phyloP scores from a whole-genome alignment of 2,329 filamentous ascomycete genomes.

The Blumeriella jaapii region DNA sequence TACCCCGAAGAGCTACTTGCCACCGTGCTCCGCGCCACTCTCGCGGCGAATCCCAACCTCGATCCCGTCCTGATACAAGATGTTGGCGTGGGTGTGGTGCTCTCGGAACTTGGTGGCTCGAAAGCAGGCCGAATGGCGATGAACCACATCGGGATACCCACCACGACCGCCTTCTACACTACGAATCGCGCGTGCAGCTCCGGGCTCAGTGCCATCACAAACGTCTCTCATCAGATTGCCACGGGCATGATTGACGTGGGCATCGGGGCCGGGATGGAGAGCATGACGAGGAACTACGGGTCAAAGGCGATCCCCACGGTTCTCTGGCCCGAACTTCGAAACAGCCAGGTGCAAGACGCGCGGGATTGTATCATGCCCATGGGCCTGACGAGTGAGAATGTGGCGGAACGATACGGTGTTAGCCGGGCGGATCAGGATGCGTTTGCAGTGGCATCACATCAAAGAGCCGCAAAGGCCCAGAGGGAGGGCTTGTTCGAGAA shows the following conservation, averaged over 20 bases:
- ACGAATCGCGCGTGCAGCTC: slow-evolving; percentile 80
- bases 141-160: slow-evolving; percentile 68
- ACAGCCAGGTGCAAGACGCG: slow-evolving; percentile 54
- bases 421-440: slow-evolving; percentile 67
- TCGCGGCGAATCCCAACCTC: slow-evolving; percentile 61
- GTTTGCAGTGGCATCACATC: slow-evolving; percentile 66
- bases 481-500: slow-evolving; percentile 56
- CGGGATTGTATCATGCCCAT: slow-evolving; percentile 88
- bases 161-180: slow-evolving; percentile 67
- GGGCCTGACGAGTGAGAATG: slow-evolving; percentile 84
- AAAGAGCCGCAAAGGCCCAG: slow-evolving; percentile 60
- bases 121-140: slow-evolving; percentile 89
- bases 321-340: slow-evolving; percentile 62
- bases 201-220: slow-evolving; percentile 65
- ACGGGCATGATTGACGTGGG: slow-evolving; percentile 60
- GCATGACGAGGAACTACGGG: slow-evolving; percentile 89
- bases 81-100: slow-evolving; percentile 75
- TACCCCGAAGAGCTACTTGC: slow-evolving; percentile 84
- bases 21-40: slow-evolving; percentile 52
- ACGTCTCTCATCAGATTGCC: slow-evolving; percentile 64
- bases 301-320: slow-evolving; percentile 72
- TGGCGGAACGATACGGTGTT: slow-evolving; percentile 66
- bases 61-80: slow-evolving; percentile 63
- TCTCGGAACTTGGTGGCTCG: slow-evolving; percentile 79
- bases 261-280: slow-evolving; percentile 87